Base-by-base conservation (phyloP, 2,329 filamentous ascomycete genomes). In the Aspergillus jensenii region DNA sequence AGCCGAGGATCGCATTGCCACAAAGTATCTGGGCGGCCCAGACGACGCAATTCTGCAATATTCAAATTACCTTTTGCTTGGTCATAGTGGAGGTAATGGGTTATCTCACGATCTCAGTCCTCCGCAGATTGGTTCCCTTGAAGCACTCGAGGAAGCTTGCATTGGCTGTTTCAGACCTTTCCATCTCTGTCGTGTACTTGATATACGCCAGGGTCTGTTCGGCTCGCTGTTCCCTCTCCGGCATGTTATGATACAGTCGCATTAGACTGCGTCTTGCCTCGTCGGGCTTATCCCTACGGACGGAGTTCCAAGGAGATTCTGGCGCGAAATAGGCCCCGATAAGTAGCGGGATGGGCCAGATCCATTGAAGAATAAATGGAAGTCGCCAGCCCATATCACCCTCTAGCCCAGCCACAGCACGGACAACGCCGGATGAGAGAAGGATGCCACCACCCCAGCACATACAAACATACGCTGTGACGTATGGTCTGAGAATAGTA, bases 171-270 rank as follows among this genome's bases (percentile, higher is more conserved):
- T 90, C 88, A 71, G 84, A 77, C 71, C 90, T 82, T 71, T 96
- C 91, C 11, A 95, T 78, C 1, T 88, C 87, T 1, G 88, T 91
- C 1, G 91, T 96, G 71, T 93, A 89, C 1, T 90, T 84, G 87
- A 96, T 96, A 89, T 95, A 93, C 67, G 89, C 88, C 66, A 93
- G 91, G 60, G 87, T 82, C 2, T 85, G 87, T 61, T 90, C 87
- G 5, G 66, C 62, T 23, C 56, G 47, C 0, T 52, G 41, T 25
- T 58, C 52, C 15, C 39, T 43, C 3, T 51, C 47, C 9, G 52
- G 55, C 15, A 53, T 56, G 27, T 51, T 31, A 21, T 41, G 43
- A 9, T 50, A 50, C 6, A 60, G 31, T 4, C 55, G 58, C 43
- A 49, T 23, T 25, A 56, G 39, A 9, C 37, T 55, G 3, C 19